Percentiles rank a stretch among this genome's conserved stretches.
These are phyloP conservation scores for Gossypium schwendimanii DNA, from an alignment of 441 rosid genomes.

Conservation along the genomic window DNA sequence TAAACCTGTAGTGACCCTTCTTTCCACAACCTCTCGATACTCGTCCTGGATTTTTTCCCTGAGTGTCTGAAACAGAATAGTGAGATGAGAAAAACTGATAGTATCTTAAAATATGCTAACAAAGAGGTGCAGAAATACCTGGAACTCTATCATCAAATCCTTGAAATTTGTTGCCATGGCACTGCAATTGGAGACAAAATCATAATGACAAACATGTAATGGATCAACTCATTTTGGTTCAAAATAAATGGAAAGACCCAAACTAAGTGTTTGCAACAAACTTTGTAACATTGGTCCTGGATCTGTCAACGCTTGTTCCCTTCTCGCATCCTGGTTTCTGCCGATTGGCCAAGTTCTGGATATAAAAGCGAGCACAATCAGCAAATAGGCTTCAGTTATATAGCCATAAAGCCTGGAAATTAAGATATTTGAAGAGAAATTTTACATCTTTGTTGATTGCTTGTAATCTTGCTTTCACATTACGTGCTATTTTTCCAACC, in stretches of 20 bases:
- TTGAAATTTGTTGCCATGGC: slow-evolving; percentile 50
- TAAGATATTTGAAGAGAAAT: background rate
- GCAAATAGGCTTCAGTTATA: background rate
- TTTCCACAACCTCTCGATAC: slow-evolving; percentile 82
- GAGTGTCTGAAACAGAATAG: slow-evolving; percentile 46
- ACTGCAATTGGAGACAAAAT: slow-evolving; percentile 34
- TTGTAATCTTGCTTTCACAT: slow-evolving; percentile 64
- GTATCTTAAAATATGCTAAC: background rate
- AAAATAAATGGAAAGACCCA: background rate
- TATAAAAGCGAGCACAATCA: slow-evolving; percentile 9
- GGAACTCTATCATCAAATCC: slow-evolving; percentile 83
- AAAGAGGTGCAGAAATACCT: slow-evolving; percentile 32
- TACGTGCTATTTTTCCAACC: slow-evolving; percentile 80
- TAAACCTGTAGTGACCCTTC: slow-evolving; percentile 79
- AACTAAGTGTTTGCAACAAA: slow-evolving; percentile 19
- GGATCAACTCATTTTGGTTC: background rate
- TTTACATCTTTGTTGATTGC: slow-evolving; percentile 71
- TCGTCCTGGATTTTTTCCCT: slow-evolving; percentile 80
- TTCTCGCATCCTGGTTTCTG: slow-evolving; percentile 83
- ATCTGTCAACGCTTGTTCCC: slow-evolving; percentile 82
- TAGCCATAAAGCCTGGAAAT: background rate
- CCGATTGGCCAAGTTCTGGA: slow-evolving; percentile 72
- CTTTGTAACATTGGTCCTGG: slow-evolving; percentile 81
- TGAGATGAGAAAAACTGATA: slow-evolving; percentile 17
- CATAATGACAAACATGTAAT: background rate